Evolutionary conservation across 352 stramenopile genomes (phyloP).

Genomic region (Globisporangium paddicum): DNA sequence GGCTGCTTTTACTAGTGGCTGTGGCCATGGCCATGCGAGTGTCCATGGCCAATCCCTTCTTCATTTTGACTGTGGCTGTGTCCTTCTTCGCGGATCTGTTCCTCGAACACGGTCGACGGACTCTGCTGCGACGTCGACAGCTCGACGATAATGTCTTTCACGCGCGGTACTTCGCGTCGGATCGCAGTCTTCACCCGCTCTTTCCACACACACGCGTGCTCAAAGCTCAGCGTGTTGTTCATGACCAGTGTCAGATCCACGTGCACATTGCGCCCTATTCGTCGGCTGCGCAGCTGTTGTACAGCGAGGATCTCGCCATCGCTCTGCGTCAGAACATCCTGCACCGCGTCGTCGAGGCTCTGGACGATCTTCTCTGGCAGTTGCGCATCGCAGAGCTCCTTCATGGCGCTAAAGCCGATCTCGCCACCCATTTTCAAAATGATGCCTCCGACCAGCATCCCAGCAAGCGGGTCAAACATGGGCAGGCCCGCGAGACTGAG

Average conservation of each 20-base stretch:
- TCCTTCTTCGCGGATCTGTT: neutral
- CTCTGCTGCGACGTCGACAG: constrained; percentile 29
- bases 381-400: constrained; percentile 63
- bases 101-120: constrained; percentile 21
- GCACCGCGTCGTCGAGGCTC: constrained; percentile 32
- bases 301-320: constrained; percentile 38
- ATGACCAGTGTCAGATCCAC: constrained; percentile 61
- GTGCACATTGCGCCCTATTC: constrained; percentile 50
- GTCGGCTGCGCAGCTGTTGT: constrained; percentile 46
- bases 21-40: neutral
- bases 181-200: constrained; percentile 46
- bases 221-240: constrained; percentile 18
- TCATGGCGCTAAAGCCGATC: constrained; percentile 52
- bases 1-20: neutral
- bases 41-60: neutral
- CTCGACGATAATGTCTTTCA: constrained; percentile 65
- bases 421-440: constrained; percentile 76
- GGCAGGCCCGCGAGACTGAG: constrained; percentile 57
- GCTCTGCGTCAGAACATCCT: constrained; percentile 35
- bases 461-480: constrained; percentile 61
- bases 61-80: neutral
- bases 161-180: constrained; percentile 34
- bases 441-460: constrained; percentile 67
- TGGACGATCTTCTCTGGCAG: constrained; percentile 29
- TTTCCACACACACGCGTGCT: constrained; percentile 52